phyloP scores from a whole-genome alignment of 148 eudicot species.

The Rhododendron molle region DNA sequence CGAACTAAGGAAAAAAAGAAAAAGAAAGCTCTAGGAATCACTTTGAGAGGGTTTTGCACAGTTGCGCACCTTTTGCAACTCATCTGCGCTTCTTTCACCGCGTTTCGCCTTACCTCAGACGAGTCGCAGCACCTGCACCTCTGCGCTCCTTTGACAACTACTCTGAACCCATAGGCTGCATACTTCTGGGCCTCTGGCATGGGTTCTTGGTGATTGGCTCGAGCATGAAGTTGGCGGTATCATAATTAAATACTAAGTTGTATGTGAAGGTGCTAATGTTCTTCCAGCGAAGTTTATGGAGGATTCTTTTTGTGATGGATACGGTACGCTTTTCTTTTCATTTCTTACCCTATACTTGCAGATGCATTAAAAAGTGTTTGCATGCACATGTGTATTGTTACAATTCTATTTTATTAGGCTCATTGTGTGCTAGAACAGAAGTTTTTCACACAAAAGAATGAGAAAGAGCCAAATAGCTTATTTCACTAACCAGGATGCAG shows the following conservation, averaged over 20 bases:
- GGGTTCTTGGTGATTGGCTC: not conserved
- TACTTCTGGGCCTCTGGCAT: not conserved
- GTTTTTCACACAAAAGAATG: too few relatives aligned
- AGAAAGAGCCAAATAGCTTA: too few relatives aligned
- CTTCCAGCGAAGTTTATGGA: slow-evolving; percentile 89
- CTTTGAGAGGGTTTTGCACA: too few relatives aligned
- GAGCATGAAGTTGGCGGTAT: not conserved
- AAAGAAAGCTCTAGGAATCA: too few relatives aligned
- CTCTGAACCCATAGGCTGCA: not conserved
- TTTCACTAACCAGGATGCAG: too few relatives aligned
- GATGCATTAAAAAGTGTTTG: not conserved
- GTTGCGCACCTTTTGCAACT: too few relatives aligned
- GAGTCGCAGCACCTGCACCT: too few relatives aligned
- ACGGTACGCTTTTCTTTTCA: slow-evolving; percentile 49
- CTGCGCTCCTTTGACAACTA: too few relatives aligned
- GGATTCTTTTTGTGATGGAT: slow-evolving; percentile 93
- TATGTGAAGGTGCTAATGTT: slow-evolving; percentile 98
- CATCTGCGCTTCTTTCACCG: too few relatives aligned
- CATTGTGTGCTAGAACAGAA: too few relatives aligned
- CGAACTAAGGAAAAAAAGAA: not conserved
- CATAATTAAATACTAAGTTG: too few relatives aligned
- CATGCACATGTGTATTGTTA: not conserved
- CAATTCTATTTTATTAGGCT: not conserved
- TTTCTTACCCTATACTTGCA: not conserved
- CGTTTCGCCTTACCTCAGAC: too few relatives aligned